These are phyloP conservation scores for Endoconidiophora laricicola DNA, from an alignment of 2,329 filamentous ascomycete species.

Conservation along the genomic window DNA sequence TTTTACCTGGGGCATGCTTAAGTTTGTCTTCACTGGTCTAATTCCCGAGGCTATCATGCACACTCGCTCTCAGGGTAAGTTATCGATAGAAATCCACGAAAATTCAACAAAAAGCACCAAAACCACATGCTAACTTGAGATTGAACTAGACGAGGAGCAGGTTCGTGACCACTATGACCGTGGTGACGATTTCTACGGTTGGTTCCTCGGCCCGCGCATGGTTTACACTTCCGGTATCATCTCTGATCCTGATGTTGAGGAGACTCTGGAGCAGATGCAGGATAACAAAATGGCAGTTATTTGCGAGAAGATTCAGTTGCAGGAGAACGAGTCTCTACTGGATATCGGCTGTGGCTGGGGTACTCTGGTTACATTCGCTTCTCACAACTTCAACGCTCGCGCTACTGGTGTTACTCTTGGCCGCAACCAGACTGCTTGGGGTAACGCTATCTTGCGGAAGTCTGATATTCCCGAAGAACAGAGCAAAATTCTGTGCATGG, in stretches of 20 bases:
- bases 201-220: conserved; percentile 97
- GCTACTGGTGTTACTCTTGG: conserved; percentile 86
- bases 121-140: no score
- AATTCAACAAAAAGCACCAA: neutral
- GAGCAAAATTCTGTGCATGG: conserved; percentile 84
- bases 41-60: conserved; percentile 86
- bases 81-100: neutral
- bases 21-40: conserved; percentile 75
- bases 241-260: conserved; percentile 70
- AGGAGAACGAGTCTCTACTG: conserved; percentile 66
- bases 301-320: conserved; percentile 83
- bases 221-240: conserved; percentile 96
- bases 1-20: conserved; percentile 73
- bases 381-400: conserved; percentile 73
- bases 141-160: conserved; percentile 59
- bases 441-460: conserved; percentile 74
- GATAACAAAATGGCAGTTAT: conserved; percentile 94
- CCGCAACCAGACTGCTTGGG: conserved; percentile 93
- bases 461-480: conserved; percentile 72
- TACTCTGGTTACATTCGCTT: conserved; percentile 84
- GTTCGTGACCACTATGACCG: conserved; percentile 95
- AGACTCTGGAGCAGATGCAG: conserved; percentile 85
- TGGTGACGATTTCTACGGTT: conserved; percentile 95
- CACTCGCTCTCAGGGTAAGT: conserved; percentile 58
- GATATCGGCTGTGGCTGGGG: conserved; percentile 98